Evolutionary conservation across 305 asterid species (phyloP).

Genomic region (Fraxinus latifolia): DNA sequence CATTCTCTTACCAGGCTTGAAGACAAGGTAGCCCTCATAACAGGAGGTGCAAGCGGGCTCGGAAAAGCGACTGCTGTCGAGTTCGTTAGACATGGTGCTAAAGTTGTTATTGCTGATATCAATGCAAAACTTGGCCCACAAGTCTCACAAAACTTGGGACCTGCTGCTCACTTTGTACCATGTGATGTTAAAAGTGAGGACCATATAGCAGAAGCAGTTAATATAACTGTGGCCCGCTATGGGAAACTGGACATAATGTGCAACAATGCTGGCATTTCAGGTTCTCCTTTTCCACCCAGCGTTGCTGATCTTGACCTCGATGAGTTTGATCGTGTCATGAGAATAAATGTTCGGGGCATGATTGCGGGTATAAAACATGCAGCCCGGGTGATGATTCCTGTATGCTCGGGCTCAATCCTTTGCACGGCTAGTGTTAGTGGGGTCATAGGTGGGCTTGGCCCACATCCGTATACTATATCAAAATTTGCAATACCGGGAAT

Average conservation of each 20-base stretch:
- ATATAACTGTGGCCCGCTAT: constrained; percentile 27
- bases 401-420: constrained; percentile 35
- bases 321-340: constrained; percentile 34
- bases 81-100: constrained; percentile 46
- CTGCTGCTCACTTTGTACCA: constrained; percentile 24
- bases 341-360: constrained; percentile 32
- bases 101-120: constrained; percentile 41
- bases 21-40: constrained; percentile 51
- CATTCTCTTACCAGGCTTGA: constrained; percentile 29
- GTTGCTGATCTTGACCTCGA: constrained; percentile 30
- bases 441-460: constrained; percentile 34
- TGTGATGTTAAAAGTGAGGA: constrained; percentile 41
- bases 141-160: constrained; percentile 28
- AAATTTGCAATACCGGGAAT: constrained; percentile 34
- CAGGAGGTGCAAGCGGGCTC: constrained; percentile 59
- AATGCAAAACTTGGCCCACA: constrained; percentile 34
- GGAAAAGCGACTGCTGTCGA: constrained; percentile 42
- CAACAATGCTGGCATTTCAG: constrained; percentile 35
- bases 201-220: constrained; percentile 31
- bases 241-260: constrained; percentile 46
- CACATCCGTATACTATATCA: constrained; percentile 33
- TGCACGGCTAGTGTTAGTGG: constrained; percentile 41
- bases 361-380: constrained; percentile 38
- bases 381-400: constrained; percentile 36
- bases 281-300: constrained; percentile 3